phyloP scores from a whole-genome alignment of 108 stramenopile genomes.

The Skeletonema costatum region DNA sequence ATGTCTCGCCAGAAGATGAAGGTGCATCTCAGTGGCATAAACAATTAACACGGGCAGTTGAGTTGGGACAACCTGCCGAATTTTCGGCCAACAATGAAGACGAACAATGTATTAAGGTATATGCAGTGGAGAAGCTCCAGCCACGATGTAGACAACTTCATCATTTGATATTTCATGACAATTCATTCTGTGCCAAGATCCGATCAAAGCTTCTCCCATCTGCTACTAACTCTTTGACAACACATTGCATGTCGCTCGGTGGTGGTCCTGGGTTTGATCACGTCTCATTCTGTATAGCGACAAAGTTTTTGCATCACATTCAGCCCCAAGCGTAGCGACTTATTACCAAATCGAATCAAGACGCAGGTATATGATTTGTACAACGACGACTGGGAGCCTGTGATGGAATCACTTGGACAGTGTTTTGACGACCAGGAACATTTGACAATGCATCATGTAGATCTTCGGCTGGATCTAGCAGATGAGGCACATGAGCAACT shows the following conservation, averaged over 20 bases:
- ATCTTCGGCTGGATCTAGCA: constrained; percentile 1
- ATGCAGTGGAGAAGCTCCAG: constrained; percentile 5
- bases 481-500: constrained; percentile 10
- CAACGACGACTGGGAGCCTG: constrained; percentile 5
- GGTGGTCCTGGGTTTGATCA: constrained; percentile 13
- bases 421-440: constrained; percentile 1
- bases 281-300: constrained; percentile 3
- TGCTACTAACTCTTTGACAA: background rate
- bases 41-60: background rate
- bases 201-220: constrained; percentile 6
- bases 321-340: background rate
- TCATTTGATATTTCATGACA: constrained; percentile 12
- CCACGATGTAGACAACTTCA: constrained; percentile 6
- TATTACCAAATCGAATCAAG: background rate
- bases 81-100: background rate
- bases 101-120: background rate
- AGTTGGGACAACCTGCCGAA: constrained; percentile 5
- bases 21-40: constrained; percentile 8
- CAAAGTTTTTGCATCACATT: constrained; percentile 3
- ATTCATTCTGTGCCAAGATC: constrained; percentile 9
- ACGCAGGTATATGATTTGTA: constrained; percentile 6
- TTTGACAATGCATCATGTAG: constrained; percentile 9
- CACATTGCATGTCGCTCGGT: constrained; percentile 5
- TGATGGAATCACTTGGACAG: constrained; percentile 1
- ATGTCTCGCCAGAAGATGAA: constrained; percentile 4